Evolutionary conservation across 2,329 filamentous ascomycete genomes (phyloP), one percentile per base, ranked within the genome.

Genomic region (Botrytis squamosa): DNA sequence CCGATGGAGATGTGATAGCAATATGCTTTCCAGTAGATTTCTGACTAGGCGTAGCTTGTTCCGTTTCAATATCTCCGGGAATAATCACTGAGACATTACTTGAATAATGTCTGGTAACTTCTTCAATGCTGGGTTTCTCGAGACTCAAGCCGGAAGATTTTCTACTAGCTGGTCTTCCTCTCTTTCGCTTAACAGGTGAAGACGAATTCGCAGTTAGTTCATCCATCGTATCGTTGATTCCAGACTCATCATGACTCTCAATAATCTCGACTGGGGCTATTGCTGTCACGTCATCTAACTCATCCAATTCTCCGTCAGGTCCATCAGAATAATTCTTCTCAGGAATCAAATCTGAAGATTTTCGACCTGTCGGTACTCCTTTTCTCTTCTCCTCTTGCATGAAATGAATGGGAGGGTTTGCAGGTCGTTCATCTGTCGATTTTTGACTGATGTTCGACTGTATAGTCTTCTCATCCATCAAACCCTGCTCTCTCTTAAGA

Each of bases 181-280:
- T 42, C 29, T 25, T 70, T 25, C 33, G 20, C 20, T 72, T 72
- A 18, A 52, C 46, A 16, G 66, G 66, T 18, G 66, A 69, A 57
- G 38, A 44, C 22, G 49, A 69, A 38, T 57, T 69, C 1, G 38
- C 8, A 10, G 38, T 33, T 20, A 44, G 8, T 20, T 44, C 66
- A 16, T 68, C 66, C 49, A 42, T 33, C 18, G 66, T 33, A 20
- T 42, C 46, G 9, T 55, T 29, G 25, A 55, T 22, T 55, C 7
- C 9, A 4, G 10, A 9, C 16, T 29, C 36, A 33, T 40, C 49
- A 25, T 55, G 2, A 55, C 14, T 22, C 9, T 66, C 36, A 33
- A 12, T 25, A 55, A 44, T 20, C 9, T 42, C 6, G 7, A 36
- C 52, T 18, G 18, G 10, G 20, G 22, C 36, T 18, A 10, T 14